Conservation (phyloP, 306 rosid species). For the Vigna reflexopilosa region DNA sequence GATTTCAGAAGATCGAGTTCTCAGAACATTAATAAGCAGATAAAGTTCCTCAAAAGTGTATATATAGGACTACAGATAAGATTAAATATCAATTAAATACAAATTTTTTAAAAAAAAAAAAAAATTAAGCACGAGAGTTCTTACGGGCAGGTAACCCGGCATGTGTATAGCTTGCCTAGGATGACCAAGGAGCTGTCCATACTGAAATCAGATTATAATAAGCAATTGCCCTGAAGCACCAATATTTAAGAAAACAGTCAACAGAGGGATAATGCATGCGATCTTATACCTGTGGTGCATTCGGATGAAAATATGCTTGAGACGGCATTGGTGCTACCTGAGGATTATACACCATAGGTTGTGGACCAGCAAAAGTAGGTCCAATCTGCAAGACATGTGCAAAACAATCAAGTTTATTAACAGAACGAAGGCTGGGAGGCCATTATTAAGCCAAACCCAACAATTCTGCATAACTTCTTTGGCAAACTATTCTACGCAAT, state of each 20-base stretch:
- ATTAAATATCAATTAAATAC: background rate
- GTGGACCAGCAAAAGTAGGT: conserved; percentile 75
- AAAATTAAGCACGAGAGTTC: conserved; percentile 40
- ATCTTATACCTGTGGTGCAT: conserved; percentile 78
- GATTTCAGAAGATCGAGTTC: conserved; percentile 18
- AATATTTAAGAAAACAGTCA: conserved; percentile 22
- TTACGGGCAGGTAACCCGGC: conserved; percentile 91
- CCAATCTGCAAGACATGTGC: conserved; percentile 66
- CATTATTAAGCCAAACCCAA: conserved; percentile 26
- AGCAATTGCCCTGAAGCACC: conserved; percentile 32
- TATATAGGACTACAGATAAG: conserved; percentile 8
- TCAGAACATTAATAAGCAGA: conserved; percentile 1
- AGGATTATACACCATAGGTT: conserved; percentile 76
- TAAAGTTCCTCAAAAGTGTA: background rate
- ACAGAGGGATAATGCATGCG: conserved; percentile 22
- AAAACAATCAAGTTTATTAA: conserved; percentile 29
- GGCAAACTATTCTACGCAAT: conserved; percentile 14
- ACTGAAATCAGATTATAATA: conserved; percentile 60
- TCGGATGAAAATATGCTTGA: conserved; percentile 76
- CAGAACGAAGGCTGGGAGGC: conserved; percentile 22
- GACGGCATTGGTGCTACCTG: conserved; percentile 76
- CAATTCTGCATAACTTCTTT: conserved; percentile 4
- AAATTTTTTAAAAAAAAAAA: background rate
- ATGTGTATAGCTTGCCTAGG: conserved; percentile 84
- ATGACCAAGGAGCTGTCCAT: conserved; percentile 82